A percentile compares a stretch with the other conserved stretches of the same genome.
phyloP scores from a whole-genome alignment of 2,329 filamentous ascomycete genomes.

The Cordyceps fumosorosea region DNA sequence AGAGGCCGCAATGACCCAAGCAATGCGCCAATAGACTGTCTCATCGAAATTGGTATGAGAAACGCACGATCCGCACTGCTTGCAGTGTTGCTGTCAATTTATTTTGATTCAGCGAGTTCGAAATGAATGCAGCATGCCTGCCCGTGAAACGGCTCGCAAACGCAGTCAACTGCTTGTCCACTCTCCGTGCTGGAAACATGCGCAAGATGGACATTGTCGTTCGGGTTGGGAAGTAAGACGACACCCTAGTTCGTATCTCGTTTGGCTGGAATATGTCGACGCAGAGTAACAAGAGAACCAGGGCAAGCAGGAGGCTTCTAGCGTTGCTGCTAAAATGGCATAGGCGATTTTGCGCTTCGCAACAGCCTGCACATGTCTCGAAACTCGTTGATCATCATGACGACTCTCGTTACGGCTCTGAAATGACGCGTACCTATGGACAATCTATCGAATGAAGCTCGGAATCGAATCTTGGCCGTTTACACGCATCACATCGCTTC shows the following conservation, averaged over 20 bases:
- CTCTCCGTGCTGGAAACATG: background rate
- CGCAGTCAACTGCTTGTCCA: constrained; percentile 4
- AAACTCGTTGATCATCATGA: constrained; percentile 3
- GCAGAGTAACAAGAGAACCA: background rate
- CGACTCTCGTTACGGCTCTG: background rate
- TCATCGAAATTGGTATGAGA: constrained; percentile 13
- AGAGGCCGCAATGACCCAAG: constrained; percentile 8
- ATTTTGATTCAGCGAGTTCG: constrained; percentile 4
- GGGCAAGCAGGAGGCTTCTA: constrained; percentile 3
- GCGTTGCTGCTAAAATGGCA: background rate
- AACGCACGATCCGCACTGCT: constrained; percentile 7
- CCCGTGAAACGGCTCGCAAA: background rate
- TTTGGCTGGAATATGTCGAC: background rate
- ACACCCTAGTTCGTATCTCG: background rate
- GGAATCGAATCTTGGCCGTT: constrained; percentile 24
- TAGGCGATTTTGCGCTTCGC: constrained; percentile 9
- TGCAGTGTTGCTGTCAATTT: constrained; percentile 12
- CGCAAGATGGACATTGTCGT: background rate
- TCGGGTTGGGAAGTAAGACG: background rate
- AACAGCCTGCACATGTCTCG: background rate
- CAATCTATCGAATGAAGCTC: constrained; percentile 27
- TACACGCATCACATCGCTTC: constrained; percentile 21
- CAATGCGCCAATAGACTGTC: constrained; percentile 10
- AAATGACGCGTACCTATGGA: constrained; percentile 18
- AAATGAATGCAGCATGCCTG: background rate